phyloP scores from a whole-genome alignment of 2,329 filamentous ascomycete genomes.

The Exophiala bonariae region DNA sequence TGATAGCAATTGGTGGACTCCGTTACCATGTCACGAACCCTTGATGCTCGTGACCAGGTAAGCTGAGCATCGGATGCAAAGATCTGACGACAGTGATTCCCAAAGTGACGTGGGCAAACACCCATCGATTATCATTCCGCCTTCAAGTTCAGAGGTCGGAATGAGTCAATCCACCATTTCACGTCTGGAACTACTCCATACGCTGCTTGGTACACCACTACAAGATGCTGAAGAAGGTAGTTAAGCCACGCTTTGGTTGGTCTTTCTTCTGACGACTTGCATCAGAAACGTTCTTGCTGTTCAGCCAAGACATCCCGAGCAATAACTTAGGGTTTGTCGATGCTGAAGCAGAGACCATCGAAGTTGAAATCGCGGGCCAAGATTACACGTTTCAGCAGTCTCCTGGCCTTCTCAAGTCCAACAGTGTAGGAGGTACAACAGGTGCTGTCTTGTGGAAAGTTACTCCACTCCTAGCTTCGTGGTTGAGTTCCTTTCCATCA shows the following conservation, averaged over 20 bases:
- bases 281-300: constrained; percentile 83
- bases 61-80: too few species aligned
- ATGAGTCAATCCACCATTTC: constrained; percentile 2
- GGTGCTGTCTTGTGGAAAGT: constrained; percentile 92
- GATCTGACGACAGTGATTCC: too few species aligned
- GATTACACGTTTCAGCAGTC: constrained; percentile 82
- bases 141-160: background rate
- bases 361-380: constrained; percentile 65
- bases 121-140: too few species aligned
- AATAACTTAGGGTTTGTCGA: constrained; percentile 85
- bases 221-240: constrained; percentile 58
- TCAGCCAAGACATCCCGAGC: constrained; percentile 72
- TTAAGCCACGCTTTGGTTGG: background rate
- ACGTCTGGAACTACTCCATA: too few species aligned
- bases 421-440: constrained; percentile 69
- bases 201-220: constrained; percentile 27
- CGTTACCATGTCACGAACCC: too few species aligned
- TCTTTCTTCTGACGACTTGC: constrained; percentile 10
- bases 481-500: constrained; percentile 68
- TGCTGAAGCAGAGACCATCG: constrained; percentile 62
- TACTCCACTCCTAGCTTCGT: constrained; percentile 77
- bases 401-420: constrained; percentile 75
- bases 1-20: too few species aligned
- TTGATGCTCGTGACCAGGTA: too few species aligned
- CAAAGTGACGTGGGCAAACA: too few species aligned